phyloP scores from a whole-genome alignment of 495 filamentous ascomycete genomes.

The Lentithecium fluviatile region DNA sequence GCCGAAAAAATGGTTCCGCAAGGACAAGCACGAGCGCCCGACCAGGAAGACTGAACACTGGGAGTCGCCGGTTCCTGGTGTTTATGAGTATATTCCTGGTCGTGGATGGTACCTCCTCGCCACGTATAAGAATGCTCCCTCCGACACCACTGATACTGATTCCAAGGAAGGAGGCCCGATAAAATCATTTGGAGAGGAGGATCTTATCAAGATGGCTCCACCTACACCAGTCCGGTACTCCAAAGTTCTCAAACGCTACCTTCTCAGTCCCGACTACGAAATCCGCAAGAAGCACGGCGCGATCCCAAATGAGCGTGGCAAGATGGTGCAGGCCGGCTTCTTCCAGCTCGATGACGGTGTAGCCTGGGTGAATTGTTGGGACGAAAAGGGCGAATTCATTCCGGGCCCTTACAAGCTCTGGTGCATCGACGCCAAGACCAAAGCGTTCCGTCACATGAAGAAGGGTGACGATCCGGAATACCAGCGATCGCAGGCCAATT shows the following conservation, averaged over 20 bases:
- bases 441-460: conserved; percentile 35
- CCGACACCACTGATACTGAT: background rate
- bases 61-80: conserved; percentile 32
- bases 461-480: conserved; percentile 37
- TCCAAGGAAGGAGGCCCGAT: background rate
- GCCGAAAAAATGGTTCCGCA: conserved; percentile 38
- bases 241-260: conserved; percentile 33
- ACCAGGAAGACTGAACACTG: conserved; percentile 38
- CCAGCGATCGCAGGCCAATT: conserved; percentile 12
- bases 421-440: conserved; percentile 24
- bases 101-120: conserved; percentile 39
- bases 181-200: background rate
- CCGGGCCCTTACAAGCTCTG: conserved; percentile 38
- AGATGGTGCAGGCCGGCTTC: conserved; percentile 23
- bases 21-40: conserved; percentile 15
- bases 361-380: conserved; percentile 37
- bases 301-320: conserved; percentile 14
- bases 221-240: conserved; percentile 36
- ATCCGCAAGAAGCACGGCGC: conserved; percentile 31
- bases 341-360: conserved; percentile 39
- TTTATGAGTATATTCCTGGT: conserved; percentile 40
- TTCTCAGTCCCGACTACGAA: conserved; percentile 37
- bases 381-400: conserved; percentile 36
- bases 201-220: conserved; percentile 13
- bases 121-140: conserved; percentile 14